Evolutionary conservation across 176 grass and related monocot genomes (phyloP).

Genomic region (Eleusine coracana): DNA sequence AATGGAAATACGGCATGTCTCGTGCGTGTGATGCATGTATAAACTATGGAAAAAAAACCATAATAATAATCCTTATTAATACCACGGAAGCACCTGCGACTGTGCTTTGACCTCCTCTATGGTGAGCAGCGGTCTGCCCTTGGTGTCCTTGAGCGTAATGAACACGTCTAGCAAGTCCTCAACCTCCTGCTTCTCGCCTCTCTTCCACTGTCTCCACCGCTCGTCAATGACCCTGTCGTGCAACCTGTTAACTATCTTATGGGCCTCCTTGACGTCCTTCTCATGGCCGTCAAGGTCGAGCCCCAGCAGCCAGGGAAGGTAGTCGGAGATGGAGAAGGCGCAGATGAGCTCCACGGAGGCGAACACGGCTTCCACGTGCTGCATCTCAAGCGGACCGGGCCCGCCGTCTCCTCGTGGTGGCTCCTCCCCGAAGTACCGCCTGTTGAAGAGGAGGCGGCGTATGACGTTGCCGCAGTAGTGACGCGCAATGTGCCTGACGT

Average conservation of each 20-base stretch:
- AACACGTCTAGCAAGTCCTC: slow-evolving; percentile 29
- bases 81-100: background rate
- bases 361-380: slow-evolving; percentile 23
- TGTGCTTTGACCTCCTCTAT: slow-evolving; percentile 24
- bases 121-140: background rate
- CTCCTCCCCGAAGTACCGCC: slow-evolving; percentile 10
- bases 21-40: no score
- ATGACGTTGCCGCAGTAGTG: slow-evolving; percentile 24
- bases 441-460: slow-evolving; percentile 20
- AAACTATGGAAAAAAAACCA: background rate
- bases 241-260: background rate
- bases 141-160: background rate
- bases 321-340: slow-evolving; percentile 4
- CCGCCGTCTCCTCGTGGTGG: background rate
- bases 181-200: background rate
- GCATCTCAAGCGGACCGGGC: background rate
- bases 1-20: background rate
- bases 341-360: background rate
- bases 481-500: background rate
- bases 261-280: slow-evolving; percentile 12
- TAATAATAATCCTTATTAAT: no score
- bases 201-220: slow-evolving; percentile 18
- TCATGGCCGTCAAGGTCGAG: slow-evolving; percentile 7
- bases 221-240: background rate
- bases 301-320: background rate